Percentiles rank a stretch among this genome's conserved stretches.
These are phyloP conservation scores for Emmonsia crescens DNA, from an alignment of 2,329 filamentous ascomycete genomes.

Conservation along the genomic window DNA sequence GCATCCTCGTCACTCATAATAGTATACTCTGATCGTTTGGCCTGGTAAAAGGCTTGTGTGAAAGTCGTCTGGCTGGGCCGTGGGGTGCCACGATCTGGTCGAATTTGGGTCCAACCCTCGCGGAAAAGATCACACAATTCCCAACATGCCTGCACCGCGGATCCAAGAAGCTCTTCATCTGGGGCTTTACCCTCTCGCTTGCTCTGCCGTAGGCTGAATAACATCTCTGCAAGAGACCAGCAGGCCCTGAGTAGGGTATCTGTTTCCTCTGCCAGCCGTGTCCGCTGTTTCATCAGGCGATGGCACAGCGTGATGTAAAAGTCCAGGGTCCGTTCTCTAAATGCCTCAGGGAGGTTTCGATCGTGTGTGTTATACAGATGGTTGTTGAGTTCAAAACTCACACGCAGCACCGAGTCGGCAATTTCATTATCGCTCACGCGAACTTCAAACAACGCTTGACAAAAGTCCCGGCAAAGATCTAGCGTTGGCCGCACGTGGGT, in stretches of 20 bases:
- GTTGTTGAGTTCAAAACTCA: slow-evolving; percentile 92
- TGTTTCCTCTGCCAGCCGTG: slow-evolving; percentile 65
- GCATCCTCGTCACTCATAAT: slow-evolving; percentile 19
- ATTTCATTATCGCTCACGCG: slow-evolving; percentile 65
- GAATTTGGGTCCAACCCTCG: slow-evolving; percentile 80
- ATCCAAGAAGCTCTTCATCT: slow-evolving; percentile 76
- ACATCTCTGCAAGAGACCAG: slow-evolving; percentile 84
- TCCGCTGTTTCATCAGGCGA: slow-evolving; percentile 88
- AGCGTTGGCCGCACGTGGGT: slow-evolving; percentile 63
- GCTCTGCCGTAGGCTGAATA: slow-evolving; percentile 81
- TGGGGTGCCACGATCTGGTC: slow-evolving; percentile 76
- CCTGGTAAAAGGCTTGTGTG: slow-evolving; percentile 45
- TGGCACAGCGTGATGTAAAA: slow-evolving; percentile 93
- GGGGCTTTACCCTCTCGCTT: slow-evolving; percentile 59
- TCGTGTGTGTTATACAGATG: slow-evolving; percentile 91
- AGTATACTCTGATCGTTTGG: slow-evolving; percentile 29
- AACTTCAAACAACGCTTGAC: slow-evolving; percentile 81
- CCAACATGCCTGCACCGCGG: slow-evolving; percentile 88
- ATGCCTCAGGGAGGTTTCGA: slow-evolving; percentile 69
- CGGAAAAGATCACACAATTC: slow-evolving; percentile 88
- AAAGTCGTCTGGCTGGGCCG: slow-evolving; percentile 70
- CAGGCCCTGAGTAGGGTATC: slow-evolving; percentile 76
- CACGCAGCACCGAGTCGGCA: slow-evolving; percentile 74
- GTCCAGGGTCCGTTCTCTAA: slow-evolving; percentile 79
- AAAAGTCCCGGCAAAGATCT: slow-evolving; percentile 84